A percentile compares a stretch with the other conserved stretches of the same genome.
Conservation (phyloP, 768 basidiomycete species). For the Amanita rubescens region DNA sequence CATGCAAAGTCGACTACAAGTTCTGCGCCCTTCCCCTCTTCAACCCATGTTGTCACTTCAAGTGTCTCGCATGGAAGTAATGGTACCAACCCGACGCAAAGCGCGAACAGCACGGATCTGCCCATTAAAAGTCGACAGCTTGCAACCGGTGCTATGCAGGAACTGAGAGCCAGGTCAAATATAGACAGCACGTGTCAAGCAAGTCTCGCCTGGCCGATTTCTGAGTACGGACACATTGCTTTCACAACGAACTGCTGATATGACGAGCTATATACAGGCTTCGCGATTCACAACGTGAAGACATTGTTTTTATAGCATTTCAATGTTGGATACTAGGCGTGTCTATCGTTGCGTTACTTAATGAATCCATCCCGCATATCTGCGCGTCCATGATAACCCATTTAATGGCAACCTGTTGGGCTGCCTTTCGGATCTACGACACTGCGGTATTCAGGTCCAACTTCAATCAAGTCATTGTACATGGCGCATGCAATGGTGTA, state of each 20-base stretch:
- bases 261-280: constrained; percentile 34
- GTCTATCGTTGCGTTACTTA: constrained; percentile 62
- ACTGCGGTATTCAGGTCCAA: constrained; percentile 50
- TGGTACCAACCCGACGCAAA: not conserved
- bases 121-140: not conserved
- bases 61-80: not conserved
- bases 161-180: constrained; percentile 3
- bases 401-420: constrained; percentile 66
- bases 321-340: constrained; percentile 78
- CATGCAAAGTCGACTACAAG: not conserved
- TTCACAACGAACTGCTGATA: not conserved
- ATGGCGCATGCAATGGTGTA: constrained; percentile 56
- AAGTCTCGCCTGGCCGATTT: constrained; percentile 45
- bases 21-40: not conserved
- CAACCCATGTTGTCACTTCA: not conserved
- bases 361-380: constrained; percentile 79
- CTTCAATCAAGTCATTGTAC: constrained; percentile 49
- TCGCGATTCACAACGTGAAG: constrained; percentile 67
- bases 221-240: constrained; percentile 41
- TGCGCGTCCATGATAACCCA: constrained; percentile 71
- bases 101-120: not conserved
- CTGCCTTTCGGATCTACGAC: constrained; percentile 54
- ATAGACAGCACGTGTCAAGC: constrained; percentile 45
- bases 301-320: constrained; percentile 70
- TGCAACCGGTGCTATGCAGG: not conserved